Base-by-base conservation (phyloP, 257 asterid species). In the Capsicum baccatum region DNA sequence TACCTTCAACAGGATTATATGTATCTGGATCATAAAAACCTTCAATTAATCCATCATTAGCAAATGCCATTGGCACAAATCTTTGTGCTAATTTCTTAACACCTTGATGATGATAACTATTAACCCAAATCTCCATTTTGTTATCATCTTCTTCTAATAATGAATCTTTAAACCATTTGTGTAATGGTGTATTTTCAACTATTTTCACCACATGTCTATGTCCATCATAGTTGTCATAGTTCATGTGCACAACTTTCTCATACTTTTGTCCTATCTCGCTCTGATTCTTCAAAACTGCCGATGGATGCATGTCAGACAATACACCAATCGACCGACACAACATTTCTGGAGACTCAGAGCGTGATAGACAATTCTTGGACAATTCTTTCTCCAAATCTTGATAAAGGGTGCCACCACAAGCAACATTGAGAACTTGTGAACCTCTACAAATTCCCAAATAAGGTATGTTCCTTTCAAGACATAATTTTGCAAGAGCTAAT, bases 81-180 rank as follows among this genome's bases (percentile, higher is more conserved):
- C 98, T 87, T 79, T 90, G 96, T 44, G 98, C 98, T 82, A 96
- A 69, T 62, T 89, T 91, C 88, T 92, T 94, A 52, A 96, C 97
- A 44, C 98, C 99, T 83, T 96, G 99, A 83, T 96, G 99, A 60
- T 96, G 99, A 85, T 94, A 96, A 83, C 99, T 96, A 85, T 96
- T 96, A 1, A 96, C 97, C 85, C 14, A 50, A 73, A 94, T 64
- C 57, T 91, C 97, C 96, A 83, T 91, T 5, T 87, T 86, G 62
- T 67, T 91, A 37, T 39, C 86, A 26, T 68, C 91, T 26, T 39
- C 83, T 16, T 52, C 87, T 26, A 86, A 89, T 82, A 94, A 62
- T 12, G 98, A 93, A 15, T 91, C 97, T 9, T 57, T 83, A 81
- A 94, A 96, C 99, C 99, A 96, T 1, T 85, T 79, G 50, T 94